Percentiles rank a stretch among this genome's conserved stretches.
Conservation (phyloP, 2,329 filamentous ascomycete species). For the Zalaria obscura region DNA sequence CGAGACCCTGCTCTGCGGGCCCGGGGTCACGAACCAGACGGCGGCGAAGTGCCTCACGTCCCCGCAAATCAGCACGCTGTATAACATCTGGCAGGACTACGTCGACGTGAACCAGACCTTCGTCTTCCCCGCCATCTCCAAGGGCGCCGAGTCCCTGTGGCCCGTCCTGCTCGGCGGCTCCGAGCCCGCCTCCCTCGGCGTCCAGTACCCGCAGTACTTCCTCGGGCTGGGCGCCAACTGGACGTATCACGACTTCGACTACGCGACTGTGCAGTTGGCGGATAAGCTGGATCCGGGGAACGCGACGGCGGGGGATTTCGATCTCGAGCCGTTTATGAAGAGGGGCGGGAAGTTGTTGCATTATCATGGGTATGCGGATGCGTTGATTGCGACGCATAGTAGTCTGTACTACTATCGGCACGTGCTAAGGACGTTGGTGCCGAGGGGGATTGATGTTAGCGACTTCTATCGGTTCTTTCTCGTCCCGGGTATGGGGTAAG, state of each 20-base stretch:
- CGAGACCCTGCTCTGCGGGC: constrained; percentile 25
- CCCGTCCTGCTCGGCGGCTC: constrained; percentile 20
- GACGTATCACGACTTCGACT: constrained; percentile 24
- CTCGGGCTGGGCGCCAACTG: constrained; percentile 23
- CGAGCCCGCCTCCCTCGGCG: constrained; percentile 22
- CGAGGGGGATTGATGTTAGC: constrained; percentile 20
- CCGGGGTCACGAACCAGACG: constrained; percentile 10
- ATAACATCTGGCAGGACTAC: constrained; percentile 28
- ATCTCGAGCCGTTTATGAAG: constrained; percentile 30
- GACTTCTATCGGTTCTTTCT: constrained; percentile 29
- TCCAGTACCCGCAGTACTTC: constrained; percentile 28
- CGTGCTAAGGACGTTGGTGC: constrained; percentile 22
- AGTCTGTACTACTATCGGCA: constrained; percentile 38
- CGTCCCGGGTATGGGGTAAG: constrained; percentile 26
- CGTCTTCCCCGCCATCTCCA: constrained; percentile 24
- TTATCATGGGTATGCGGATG: constrained; percentile 31
- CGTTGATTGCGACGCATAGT: constrained; percentile 34
- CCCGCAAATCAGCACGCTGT: constrained; percentile 28
- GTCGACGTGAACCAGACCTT: constrained; percentile 26
- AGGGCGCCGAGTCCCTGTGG: constrained; percentile 25
- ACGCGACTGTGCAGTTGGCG: constrained; percentile 23
- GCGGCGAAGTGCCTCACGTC: constrained; percentile 26
- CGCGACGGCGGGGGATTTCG: constrained; percentile 33
- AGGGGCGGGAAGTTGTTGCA: constrained; percentile 26
- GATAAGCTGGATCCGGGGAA: constrained; percentile 31